Evolutionary conservation across 73 alveolate species (phyloP).

Genomic region (Uronychia setigera): DNA sequence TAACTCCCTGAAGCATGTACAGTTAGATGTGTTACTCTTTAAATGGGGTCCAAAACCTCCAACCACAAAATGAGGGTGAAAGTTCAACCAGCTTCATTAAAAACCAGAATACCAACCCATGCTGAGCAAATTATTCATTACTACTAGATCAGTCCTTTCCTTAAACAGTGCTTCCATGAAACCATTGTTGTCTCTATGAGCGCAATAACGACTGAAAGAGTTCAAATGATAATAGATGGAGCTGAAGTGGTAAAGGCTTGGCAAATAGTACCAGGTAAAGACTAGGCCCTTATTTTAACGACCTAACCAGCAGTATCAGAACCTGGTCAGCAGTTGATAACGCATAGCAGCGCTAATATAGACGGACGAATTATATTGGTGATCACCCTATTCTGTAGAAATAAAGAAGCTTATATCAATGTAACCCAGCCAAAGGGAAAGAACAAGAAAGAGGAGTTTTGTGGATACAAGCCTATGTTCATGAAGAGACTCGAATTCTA

Average conservation of each 20-base stretch:
- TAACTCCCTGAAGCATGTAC: background rate
- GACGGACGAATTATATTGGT: background rate
- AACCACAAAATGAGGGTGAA: background rate
- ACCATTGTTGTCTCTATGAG: background rate
- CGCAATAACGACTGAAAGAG: background rate
- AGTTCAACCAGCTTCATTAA: background rate
- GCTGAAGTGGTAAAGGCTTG: background rate
- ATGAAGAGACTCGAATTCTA: no score
- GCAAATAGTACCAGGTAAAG: background rate
- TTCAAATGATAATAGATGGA: background rate
- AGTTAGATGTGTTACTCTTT: background rate
- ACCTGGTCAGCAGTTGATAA: background rate
- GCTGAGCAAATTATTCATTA: background rate
- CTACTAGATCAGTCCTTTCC: background rate
- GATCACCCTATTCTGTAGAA: background rate
- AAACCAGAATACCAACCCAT: background rate
- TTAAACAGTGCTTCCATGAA: background rate
- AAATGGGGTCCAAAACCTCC: background rate
- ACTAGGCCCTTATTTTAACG: background rate
- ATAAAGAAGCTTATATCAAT: background rate
- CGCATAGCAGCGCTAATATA: background rate
- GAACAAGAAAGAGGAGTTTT: no score
- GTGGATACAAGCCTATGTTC: no score
- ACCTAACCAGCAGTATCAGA: background rate
- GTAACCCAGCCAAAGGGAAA: no score